Base-by-base conservation (phyloP, 805 yeast genomes). In the Sugiyamaella mastotermitis region DNA sequence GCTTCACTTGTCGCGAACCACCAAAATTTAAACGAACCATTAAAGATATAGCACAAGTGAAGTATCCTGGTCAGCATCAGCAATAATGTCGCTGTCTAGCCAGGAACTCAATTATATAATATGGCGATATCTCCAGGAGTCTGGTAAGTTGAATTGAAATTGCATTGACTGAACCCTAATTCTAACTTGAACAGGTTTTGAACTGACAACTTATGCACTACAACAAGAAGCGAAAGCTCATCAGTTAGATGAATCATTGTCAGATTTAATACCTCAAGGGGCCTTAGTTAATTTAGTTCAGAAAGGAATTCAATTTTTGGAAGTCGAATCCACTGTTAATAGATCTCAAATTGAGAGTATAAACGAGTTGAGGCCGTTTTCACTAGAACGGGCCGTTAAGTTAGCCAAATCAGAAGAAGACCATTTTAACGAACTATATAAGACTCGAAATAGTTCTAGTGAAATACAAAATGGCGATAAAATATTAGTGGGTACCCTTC, bases 41-140 rank as follows among this genome's bases (percentile, higher is more conserved):
- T n/a, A n/a, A n/a, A n/a, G n/a, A n/a, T n/a, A n/a, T n/a, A n/a
- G n/a, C n/a, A n/a, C n/a, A n/a, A n/a, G n/a, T n/a, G n/a, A n/a
- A n/a, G n/a, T n/a, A n/a, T n/a, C n/a, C n/a, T n/a, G n/a, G n/a
- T n/a, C n/a, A n/a, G n/a, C n/a, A n/a, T n/a, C n/a, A n/a, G n/a
- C n/a, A n/a, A n/a, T n/a, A n/a, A 85, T 86, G 95, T 81, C 94
- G 18, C 64, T 90, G 34, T 74, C 92, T 4, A 80, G 92, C 40
- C 77, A 73, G 41, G 94, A 87, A 60, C 72, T 90, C 38, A 92
- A 90, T 65, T 90, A 90, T 56, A 71, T 92, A 50, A 75, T 90
- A 38, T 92, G 96, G 95, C 65, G 97, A 45, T 92, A 90, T 55
- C 69, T 87, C 26, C 95, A 86, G 55, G 97, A 92, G 57, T 67